Base-by-base conservation (phyloP, 371 early-diverging fungal species). In the Phascolomyces articulosus region DNA sequence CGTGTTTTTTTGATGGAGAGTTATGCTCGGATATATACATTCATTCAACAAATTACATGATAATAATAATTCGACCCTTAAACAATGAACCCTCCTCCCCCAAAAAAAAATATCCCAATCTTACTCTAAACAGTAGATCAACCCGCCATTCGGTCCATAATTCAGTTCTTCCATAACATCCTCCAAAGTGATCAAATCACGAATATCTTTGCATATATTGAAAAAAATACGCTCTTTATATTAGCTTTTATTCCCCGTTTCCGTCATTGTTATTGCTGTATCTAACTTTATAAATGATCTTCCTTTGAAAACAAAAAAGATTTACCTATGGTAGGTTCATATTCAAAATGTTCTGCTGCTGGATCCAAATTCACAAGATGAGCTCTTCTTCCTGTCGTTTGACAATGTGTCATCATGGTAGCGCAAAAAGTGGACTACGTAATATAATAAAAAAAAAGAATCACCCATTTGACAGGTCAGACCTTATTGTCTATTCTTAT, bases 311-410 rank as follows among this genome's bases (percentile, higher is more conserved):
- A 4, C 20, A 11, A 49, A 27, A 16, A 15, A 63, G 28, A 8
- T 44, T 55, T 80, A 90, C 89, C 91, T 48, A 94, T 91, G 1
- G 93, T 85, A 3, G 97, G 97, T 61, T 92, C 86, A 69, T 97
- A 96, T 71, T 95, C 93, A 70, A 97, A 96, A 38, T 90, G 71
- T 65, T 97, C 96, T 1, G 97, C 97, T 16, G 99, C 99, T 24
- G 99, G 99, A 82, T 99, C 99, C 64, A 99, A 82, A 77, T 99
- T 99, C 3, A 99, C 92, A 11, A 99, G 84, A 71, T 96, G 96
- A 4, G 96, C 95, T 3, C 85, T 71, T 55, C 99, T 85, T 27
- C 90, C 89, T 40, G 89, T 85, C 16, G 88, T 86, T 72, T 94
- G 90, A 60, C 91, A 91, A 67, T 98, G 97, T 29, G 93, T 90